phyloP scores from a whole-genome alignment of 495 filamentous ascomycete genomes.

The Aspergillus nidulans region DNA sequence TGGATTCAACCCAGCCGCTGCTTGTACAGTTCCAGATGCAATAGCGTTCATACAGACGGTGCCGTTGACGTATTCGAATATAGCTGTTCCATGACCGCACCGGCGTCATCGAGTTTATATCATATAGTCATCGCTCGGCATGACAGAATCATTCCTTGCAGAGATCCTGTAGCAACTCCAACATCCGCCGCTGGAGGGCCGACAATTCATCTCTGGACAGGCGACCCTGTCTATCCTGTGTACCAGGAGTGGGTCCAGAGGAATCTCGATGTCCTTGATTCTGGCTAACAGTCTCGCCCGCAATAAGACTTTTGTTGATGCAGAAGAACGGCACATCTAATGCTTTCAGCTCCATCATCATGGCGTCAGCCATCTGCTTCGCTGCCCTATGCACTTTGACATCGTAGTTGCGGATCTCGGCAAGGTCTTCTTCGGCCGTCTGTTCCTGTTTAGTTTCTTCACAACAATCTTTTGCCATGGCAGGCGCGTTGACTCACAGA shows the following conservation, averaged over 20 bases:
- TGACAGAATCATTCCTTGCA: conserved; percentile 39
- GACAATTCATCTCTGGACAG: conserved; percentile 45
- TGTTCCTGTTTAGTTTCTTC: conserved; percentile 14
- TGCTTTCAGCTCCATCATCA: conserved; percentile 49
- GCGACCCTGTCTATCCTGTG: background rate
- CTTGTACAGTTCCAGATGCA: background rate
- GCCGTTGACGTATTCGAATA: background rate
- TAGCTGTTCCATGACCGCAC: too few relatives aligned
- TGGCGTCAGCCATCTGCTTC: conserved; percentile 53
- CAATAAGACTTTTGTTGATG: conserved; percentile 39
- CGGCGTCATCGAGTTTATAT: background rate
- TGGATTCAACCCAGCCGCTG: background rate
- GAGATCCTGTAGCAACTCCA: conserved; percentile 59
- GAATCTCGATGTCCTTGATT: conserved; percentile 1
- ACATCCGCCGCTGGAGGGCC: conserved; percentile 53
- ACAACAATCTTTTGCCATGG: background rate
- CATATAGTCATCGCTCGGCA: background rate
- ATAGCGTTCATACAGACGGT: background rate
- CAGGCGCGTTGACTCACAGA: conserved; percentile 24
- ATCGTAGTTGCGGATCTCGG: conserved; percentile 56
- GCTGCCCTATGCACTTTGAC: conserved; percentile 57
- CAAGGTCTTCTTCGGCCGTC: conserved; percentile 43
- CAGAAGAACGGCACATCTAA: conserved; percentile 67
- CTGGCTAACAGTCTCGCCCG: background rate
- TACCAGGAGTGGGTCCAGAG: background rate